phyloP scores from a whole-genome alignment of 1,284 basidiomycete species.

The Moesziomyces sp. region DNA sequence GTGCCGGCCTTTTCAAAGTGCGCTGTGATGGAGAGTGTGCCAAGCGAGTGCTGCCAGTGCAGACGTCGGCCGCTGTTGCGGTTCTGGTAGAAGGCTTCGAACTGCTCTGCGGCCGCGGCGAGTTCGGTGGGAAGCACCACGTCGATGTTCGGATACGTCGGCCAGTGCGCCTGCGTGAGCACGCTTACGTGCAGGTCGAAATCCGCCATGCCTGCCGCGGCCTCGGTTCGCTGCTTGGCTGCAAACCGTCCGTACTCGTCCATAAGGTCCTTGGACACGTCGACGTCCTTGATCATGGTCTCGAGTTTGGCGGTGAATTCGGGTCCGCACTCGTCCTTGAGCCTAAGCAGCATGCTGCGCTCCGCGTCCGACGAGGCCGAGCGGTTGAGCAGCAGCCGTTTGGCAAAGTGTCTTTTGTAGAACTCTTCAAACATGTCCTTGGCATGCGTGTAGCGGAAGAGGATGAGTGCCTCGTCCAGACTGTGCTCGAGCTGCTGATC shows the following conservation, averaged over 20 bases:
- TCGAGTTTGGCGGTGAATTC: slow-evolving; percentile 85
- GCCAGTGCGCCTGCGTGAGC: slow-evolving; percentile 73
- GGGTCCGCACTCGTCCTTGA: slow-evolving; percentile 90
- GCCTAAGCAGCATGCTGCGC: slow-evolving; percentile 83
- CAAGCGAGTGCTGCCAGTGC: slow-evolving; percentile 65
- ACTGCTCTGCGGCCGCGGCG: slow-evolving; percentile 40
- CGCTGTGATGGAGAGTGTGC: slow-evolving; percentile 56
- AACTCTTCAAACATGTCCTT: slow-evolving; percentile 77
- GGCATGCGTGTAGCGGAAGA: slow-evolving; percentile 82
- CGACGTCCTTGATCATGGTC: slow-evolving; percentile 88
- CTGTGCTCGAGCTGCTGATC: slow-evolving; percentile 78
- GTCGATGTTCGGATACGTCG: slow-evolving; percentile 66
- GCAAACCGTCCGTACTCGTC: slow-evolving; percentile 69
- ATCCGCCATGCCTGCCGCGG: slow-evolving; percentile 6
- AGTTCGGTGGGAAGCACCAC: slow-evolving; percentile 49
- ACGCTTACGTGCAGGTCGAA: slow-evolving; percentile 72
- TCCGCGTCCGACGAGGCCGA: slow-evolving; percentile 93
- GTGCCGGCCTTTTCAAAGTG: slow-evolving; percentile 71
- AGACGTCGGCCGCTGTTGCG: slow-evolving; percentile 62
- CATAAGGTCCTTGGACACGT: slow-evolving; percentile 78
- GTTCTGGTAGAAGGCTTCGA: slow-evolving; percentile 59
- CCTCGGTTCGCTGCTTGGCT: slow-evolving; percentile 62
- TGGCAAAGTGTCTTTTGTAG: slow-evolving; percentile 89
- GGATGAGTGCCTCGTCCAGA: slow-evolving; percentile 80
- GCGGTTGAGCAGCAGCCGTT: slow-evolving; percentile 84